Base-by-base conservation (phyloP, 2,329 filamentous ascomycete genomes). In the Alternaria angustiovoidea region DNA sequence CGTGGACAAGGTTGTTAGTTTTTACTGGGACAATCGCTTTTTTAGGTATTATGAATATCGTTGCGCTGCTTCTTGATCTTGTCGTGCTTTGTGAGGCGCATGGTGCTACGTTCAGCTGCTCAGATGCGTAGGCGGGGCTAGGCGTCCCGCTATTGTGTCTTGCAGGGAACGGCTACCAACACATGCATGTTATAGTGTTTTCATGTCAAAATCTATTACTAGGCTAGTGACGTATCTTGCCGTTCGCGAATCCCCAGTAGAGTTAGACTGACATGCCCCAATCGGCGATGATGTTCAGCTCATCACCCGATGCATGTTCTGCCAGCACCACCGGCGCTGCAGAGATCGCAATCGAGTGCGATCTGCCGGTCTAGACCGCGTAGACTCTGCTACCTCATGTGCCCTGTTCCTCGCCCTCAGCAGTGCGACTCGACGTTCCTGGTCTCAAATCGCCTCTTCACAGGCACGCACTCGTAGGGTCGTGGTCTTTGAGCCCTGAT, bases 291-390 rank as follows among this genome's bases (percentile, higher is more conserved):
- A 32, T 36, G n/a, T 20, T 26, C 55, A 41, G 28, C 49, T 38
- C 30, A 39, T 38, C 57, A 51, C 22, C 46, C 47, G 47, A 55
- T 57, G 38, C 38, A 53, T 58, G 54, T 24, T 36, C 26, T 57
- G 43, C 59, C 48, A 57, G 39, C 38, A 30, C 39, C 46, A 8
- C 11, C 41, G 18, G 52, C 42, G 59, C 43, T 34, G 18, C 39
- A 57, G 49, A 43, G 44, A 48, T 32, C 46, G 32, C 48, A 54
- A 38, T 34, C 18, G 44, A 48, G 44, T 51, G 51, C 39, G 44
- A 59, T 61, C 44, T 54, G 51, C 58, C 54, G 54, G 58, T 48
- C 58, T 61, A 49, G 58, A 61, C 48, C 58, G 54, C 42, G 54
- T 47, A 42, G 42, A 41, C 42, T 46, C 36, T 30, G 38, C 34